phyloP scores from a whole-genome alignment of 306 rosid species.

The Mimosa bimucronata region DNA sequence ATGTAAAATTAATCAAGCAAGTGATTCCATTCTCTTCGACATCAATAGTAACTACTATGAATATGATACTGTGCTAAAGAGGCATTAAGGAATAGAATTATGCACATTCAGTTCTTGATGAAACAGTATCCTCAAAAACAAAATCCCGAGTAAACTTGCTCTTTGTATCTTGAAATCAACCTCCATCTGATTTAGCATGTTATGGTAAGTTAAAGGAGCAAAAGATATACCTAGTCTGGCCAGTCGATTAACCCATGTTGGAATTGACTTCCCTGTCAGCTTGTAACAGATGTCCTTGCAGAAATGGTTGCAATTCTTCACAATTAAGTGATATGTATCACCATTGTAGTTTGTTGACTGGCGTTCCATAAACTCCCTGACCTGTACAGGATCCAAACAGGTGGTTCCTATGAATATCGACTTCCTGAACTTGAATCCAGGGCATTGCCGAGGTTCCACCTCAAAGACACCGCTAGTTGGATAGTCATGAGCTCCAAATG shows the following conservation, averaged over 20 bases:
- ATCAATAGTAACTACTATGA: neutral
- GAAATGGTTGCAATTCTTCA: slow-evolving; percentile 97
- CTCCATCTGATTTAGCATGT: slow-evolving; percentile 15
- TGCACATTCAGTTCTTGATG: neutral
- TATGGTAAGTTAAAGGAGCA: slow-evolving; percentile 28
- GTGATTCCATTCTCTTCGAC: neutral
- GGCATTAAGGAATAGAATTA: neutral
- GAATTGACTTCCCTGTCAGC: slow-evolving; percentile 91
- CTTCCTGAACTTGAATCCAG: slow-evolving; percentile 93
- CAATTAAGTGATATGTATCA: slow-evolving; percentile 88
- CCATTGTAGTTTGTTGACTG: slow-evolving; percentile 80
- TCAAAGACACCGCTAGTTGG: slow-evolving; percentile 96
- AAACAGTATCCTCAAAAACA: neutral
- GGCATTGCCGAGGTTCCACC: slow-evolving; percentile 96
- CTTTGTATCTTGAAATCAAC: slow-evolving; percentile 13
- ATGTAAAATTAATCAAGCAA: neutral
- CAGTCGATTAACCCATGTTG: slow-evolving; percentile 95
- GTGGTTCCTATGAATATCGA: slow-evolving; percentile 93
- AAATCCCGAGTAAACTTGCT: neutral
- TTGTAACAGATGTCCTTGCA: slow-evolving; percentile 90
- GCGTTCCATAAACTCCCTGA: slow-evolving; percentile 92
- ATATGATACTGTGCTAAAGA: neutral
- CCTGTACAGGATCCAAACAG: slow-evolving; percentile 68
- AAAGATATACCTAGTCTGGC: slow-evolving; percentile 80
- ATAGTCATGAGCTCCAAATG: slow-evolving; percentile 97